These are phyloP conservation scores for Syzygium aromaticum DNA, from an alignment of 345 rosid species.

Conservation along the genomic window DNA sequence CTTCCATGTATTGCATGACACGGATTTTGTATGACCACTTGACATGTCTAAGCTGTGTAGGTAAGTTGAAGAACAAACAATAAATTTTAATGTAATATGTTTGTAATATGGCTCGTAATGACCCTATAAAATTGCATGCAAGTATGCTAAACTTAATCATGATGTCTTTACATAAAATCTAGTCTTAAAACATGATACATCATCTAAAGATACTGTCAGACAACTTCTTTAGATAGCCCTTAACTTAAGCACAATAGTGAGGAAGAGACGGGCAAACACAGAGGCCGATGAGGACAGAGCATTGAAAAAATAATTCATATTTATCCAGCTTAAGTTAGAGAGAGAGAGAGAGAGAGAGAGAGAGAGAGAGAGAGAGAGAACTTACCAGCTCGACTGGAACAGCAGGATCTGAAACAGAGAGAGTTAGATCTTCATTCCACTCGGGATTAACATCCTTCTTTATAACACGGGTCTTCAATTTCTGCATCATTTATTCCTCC, in stretches of 20 bases:
- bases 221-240: background rate
- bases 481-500: conserved; percentile 27
- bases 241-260: background rate
- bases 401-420: conserved; percentile 60
- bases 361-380: background rate
- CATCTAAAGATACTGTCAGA: background rate
- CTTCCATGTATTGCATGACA: background rate
- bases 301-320: background rate
- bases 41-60: background rate
- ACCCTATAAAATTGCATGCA: background rate
- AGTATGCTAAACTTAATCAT: background rate
- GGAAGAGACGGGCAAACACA: background rate
- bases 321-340: background rate
- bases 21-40: background rate
- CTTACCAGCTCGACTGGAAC: conserved; percentile 54
- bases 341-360: background rate
- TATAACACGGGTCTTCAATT: conserved; percentile 77
- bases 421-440: conserved; percentile 93
- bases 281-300: background rate
- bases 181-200: background rate
- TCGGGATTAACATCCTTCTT: conserved; percentile 76
- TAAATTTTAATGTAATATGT: background rate
- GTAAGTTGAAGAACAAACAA: background rate
- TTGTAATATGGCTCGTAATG: background rate
- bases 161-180: background rate